These are phyloP conservation scores for Pseudisothecium myosuroides DNA, from an alignment of 225 moss, liverwort and hornwort genomes.

Conservation along the genomic window DNA sequence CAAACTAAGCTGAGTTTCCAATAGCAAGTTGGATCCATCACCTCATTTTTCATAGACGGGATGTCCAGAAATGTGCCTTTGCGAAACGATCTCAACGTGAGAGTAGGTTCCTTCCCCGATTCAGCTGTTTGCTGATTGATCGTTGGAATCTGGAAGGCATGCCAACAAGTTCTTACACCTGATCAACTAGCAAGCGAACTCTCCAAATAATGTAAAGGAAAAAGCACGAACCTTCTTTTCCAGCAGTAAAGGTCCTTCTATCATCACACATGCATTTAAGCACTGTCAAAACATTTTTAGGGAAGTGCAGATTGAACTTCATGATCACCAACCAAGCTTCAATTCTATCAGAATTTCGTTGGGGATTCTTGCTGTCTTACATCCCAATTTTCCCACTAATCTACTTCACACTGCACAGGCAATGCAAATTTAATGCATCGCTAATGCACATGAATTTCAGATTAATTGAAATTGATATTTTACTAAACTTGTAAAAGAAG, in stretches of 20 bases:
- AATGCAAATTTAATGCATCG: background rate
- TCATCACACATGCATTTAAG: background rate
- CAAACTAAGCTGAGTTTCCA: background rate
- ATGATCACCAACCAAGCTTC: background rate
- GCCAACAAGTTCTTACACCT: background rate
- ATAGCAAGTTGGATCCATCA: background rate
- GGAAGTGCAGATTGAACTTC: background rate
- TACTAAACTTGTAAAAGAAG: background rate
- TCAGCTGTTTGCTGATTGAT: constrained; percentile 31
- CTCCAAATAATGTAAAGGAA: background rate
- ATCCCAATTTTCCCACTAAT: background rate
- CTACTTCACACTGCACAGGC: background rate
- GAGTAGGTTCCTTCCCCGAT: constrained; percentile 32
- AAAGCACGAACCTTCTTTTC: background rate
- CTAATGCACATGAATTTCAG: background rate
- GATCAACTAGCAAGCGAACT: background rate
- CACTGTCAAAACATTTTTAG: background rate
- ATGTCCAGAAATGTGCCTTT: constrained; percentile 15
- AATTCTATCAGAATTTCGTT: background rate
- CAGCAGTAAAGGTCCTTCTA: background rate
- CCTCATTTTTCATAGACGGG: constrained; percentile 23
- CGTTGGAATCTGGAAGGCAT: constrained; percentile 13
- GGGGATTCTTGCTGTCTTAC: background rate
- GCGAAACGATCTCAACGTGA: constrained; percentile 21
- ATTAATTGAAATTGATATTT: background rate